Evolutionary conservation across 1,284 basidiomycete genomes (phyloP), one percentile per base, ranked within the genome.

Genomic region (Tylopilus sp.): DNA sequence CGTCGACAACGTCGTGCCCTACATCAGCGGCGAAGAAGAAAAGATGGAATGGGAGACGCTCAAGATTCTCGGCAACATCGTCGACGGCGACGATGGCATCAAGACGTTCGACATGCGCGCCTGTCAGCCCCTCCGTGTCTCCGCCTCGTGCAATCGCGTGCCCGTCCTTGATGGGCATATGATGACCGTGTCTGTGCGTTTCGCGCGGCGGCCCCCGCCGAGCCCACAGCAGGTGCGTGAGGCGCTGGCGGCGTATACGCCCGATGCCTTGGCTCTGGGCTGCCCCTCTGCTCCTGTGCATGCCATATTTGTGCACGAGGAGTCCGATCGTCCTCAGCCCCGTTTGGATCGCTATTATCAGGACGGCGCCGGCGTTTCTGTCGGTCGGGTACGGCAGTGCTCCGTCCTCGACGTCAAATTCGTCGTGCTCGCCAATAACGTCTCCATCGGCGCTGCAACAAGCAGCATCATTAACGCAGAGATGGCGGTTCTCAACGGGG

Each of bases 11-110:
- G 78, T 99, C 66, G 88, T 99, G 2, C 95, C 95, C 2, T 88
- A 90, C 72, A 99, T 99, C 68, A 73, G 81, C 34, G 92, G 94
- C 35, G 95, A 99, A 68, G 95, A 99, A 68, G 95, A 99, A 71
- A 99, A 99, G 73, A 94, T 99, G 57, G 95, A 99, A 70, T 97
- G 93, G 94, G 95, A 99, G 73, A 88, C 91, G 14, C 80, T 88
- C 64, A 99, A 99, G 75, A 99, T 99, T 64, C 83, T 99, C 24
- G 96, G 96, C 30, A 90, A 85, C 2, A 62, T 96, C 52, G 65
- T 73, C 2, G 70, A 78, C 20, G 74, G 74, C 46, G 81, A 83
- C 51, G 72, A 74, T 30, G 77, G 75, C 9, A 57, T 71, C 6
- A 79, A 77, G 52, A 63, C 78, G 17, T 97, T 97, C 68, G 93